A percentile compares a stretch with the other conserved stretches of the same genome.
Evolutionary conservation across 257 asterid species (phyloP).

Genomic region (Knoxia roxburghii): DNA sequence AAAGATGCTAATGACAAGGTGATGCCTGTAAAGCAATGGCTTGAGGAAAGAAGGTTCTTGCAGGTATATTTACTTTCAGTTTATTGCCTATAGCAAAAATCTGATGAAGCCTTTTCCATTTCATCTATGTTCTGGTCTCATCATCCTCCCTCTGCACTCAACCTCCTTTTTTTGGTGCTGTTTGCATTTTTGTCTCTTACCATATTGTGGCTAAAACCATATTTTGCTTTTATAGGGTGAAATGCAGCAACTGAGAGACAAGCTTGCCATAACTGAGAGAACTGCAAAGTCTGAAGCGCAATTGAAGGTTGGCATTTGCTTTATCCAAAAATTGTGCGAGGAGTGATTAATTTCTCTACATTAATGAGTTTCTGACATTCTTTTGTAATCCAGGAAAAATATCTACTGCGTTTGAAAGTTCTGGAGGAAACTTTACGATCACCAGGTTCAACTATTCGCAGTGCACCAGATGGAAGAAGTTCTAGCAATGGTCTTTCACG

Average conservation of each 20-base stretch:
- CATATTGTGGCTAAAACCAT: not conserved
- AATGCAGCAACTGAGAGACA: slow-evolving; percentile 94
- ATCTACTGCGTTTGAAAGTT: slow-evolving; percentile 70
- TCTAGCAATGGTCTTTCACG: slow-evolving; percentile 74
- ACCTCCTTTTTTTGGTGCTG: not conserved
- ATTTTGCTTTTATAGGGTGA: slow-evolving; percentile 57
- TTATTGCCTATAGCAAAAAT: not conserved
- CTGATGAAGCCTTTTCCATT: not conserved
- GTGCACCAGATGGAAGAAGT: slow-evolving; percentile 63
- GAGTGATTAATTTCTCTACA: not conserved
- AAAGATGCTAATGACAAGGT: slow-evolving; percentile 96
- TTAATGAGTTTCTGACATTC: slow-evolving; percentile 10
- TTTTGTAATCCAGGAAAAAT: slow-evolving; percentile 60
- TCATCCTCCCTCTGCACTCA: slow-evolving; percentile 5
- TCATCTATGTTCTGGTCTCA: not conserved
- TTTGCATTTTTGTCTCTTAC: not conserved
- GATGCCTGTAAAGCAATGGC: slow-evolving; percentile 99
- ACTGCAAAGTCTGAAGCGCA: slow-evolving; percentile 87
- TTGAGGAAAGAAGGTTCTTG: slow-evolving; percentile 86
- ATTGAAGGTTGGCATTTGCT: slow-evolving; percentile 53
- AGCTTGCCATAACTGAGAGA: slow-evolving; percentile 83
- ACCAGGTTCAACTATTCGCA: slow-evolving; percentile 48
- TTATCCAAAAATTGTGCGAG: not conserved
- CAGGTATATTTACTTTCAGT: slow-evolving; percentile 45
- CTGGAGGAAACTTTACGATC: slow-evolving; percentile 89